Evolutionary conservation across 2,329 filamentous ascomycete species (phyloP), one percentile per base, ranked within the genome.

Genomic region (Talaromyces amestolkiae): DNA sequence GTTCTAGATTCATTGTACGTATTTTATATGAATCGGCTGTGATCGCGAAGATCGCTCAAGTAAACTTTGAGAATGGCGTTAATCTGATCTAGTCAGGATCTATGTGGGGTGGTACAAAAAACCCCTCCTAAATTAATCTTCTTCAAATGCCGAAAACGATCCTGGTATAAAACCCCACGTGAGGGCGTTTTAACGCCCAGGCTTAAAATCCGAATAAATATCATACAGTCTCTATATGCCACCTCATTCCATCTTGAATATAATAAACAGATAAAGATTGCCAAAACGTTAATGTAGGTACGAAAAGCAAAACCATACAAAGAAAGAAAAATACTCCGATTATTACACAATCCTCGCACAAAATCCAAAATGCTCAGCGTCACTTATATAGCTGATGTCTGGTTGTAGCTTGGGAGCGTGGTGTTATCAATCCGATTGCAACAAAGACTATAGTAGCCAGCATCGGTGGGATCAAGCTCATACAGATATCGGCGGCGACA

Each of bases 401-500:
- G 6, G 33, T 24, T 15, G 33, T 56, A 56, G 33, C 53, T 56
- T 19, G 33, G n/a, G 31, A 56, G 6, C 11, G 33, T 15, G 35
- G 41, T 22, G 60, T 62, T 11, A 31, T 43, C 22, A 65, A 4
- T 13, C 64, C 64, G 15, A 61, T 31, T 41, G 43, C 27, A 22
- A 62, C 41, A 17, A 61, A 61, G 31, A 65, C 51, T 27, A 61
- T 22, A 3, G 58, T 47, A 19, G 64, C 64, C 37, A 58, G 15
- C 37, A 65, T 54, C 19, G 51, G 64, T 3, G 64, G 58, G n/a
- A 65, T 10, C n/a, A 65, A 43, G 33, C 61, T 58, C 64, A 65
- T 65, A 53, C 59, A 61, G 19, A 65, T 51, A 47, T 65, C 27
- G 13, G 64, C 64, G 13, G 64, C 39, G 15, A 65, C 41, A 17